Base-by-base conservation (phyloP, 2,329 filamentous ascomycete species). In the Coniella lustricola region DNA sequence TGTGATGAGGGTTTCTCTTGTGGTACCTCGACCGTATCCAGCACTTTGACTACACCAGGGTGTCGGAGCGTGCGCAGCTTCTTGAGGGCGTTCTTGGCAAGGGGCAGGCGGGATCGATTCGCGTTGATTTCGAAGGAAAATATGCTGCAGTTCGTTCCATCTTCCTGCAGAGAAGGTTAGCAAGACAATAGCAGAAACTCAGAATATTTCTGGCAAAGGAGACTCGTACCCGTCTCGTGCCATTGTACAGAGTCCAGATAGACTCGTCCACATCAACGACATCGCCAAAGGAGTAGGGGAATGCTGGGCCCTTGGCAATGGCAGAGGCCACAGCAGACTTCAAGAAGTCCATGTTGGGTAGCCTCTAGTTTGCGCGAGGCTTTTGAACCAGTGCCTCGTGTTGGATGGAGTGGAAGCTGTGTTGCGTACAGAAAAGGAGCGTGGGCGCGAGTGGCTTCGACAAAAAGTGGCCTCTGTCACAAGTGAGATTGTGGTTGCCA, bases 281-380 rank as follows among this genome's bases (percentile, higher is more conserved):
- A 67, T 98, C 93, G 60, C 90, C 91, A 63, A 97, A 93, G 41
- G 79, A 84, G 65, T 95, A 97, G 4, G 90, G 90, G 63, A 96
- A 95, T 5, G 90, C 84, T 46, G 90, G 90, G 2, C 91, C 90
- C 66, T 95, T 93, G 39, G 93, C 88, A 61, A 98, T 97, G 58
- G 90, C 91, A 53, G 93, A 97, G 39, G 90, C 91, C 64, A 97
- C 90, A 45, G 93, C 93, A 53, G 90, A 97, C 71, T 97, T 97
- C 63, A 98, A 79, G 63, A 97, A 97, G 67, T 98, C 90, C 93
- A 98, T 98, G 57, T 57, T 51, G 49, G 31, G 22, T 20, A 40
- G 42, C 25, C 37, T 40, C 47, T 46, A 40, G 44, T 31, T 36
- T 33, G 44, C 31, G 40, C 39, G 38, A 31, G 25, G 17, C 40